Base-by-base conservation (phyloP, 1,284 basidiomycete species). In the Veloporphyrellus conicus region DNA sequence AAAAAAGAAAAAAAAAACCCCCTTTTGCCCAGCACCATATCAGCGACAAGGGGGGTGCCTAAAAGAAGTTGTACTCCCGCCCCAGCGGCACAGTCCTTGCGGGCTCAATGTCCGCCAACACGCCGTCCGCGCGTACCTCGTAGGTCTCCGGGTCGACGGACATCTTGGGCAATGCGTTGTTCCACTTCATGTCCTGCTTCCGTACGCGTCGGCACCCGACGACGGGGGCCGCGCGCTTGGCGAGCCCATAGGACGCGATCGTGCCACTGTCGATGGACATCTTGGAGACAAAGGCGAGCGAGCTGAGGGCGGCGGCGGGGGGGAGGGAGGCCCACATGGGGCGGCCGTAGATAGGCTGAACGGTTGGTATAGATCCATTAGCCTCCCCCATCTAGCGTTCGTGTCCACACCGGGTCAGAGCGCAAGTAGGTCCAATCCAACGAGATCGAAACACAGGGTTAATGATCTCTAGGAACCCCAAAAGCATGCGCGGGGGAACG, bases 111-210 rank as follows among this genome's bases (percentile, higher is more conserved):
- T 90, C 88, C 63, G 78, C 80, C 49, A 89, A 68, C 18, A 76
- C 80, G 1, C 87, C 91, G 66, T 96, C 88, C 6, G 90, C 92
- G 11, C 70, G 71, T 7, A 96, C 93, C 50, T 89, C 85, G 66
- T 95, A 97, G 46, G 76, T 90, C 72, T 99, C 95, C 1, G 96
- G 90, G 66, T 99, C 91, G 36, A 99, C 94, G 12, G 57, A 72
- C 79, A 99, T 90, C 64, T 75, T 76, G 2, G 95, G 96, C 54
- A 82, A 82, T 43, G 76, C 69, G 49, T 82, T 75, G 68, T 99
- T 99, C 79, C 84, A 88, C 71, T 96, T 98, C 92, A 98, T 94
- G 64, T 94, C 85, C 60, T 78, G 78, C 74, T 98, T 98, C 25
- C 68, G 77, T 39, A 98, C 75, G 2, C 68, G 70, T 27, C 93